Base-by-base conservation (phyloP, 805 yeast species). In the Yamadazyma akitaensis region DNA sequence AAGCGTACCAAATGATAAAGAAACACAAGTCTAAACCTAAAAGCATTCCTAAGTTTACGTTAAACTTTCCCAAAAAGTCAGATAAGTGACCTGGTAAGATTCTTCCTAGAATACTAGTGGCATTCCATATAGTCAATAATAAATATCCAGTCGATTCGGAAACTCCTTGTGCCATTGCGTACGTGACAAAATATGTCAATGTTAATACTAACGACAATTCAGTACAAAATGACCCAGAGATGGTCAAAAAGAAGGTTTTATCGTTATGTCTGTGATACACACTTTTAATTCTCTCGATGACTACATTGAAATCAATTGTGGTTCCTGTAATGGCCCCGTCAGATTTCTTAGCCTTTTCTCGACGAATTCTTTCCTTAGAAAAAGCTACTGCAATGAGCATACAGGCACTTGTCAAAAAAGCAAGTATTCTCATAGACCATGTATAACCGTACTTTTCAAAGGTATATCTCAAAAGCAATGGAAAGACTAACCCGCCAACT, bases 401-500 rank as follows among this genome's bases (percentile, higher is more conserved):
- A 24, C 59, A 62, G 13, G 59, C 68, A 12, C 64, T 55, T 42
- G 62, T 53, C 2, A 60, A 45, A 42, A 65, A 66, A 5, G 67
- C 73, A 41, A 82, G 57, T 12, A 77, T 70, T 38, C 88, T 53
- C 33, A 81, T 72, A 0, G 85, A 72, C 85, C 86, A 82, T 3
- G 65, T 73, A 57, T 70, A 84, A 1, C 87, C 86, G 28, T 76
- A 62, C 5, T 58, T 56, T 1, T 64, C 59, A 50, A 77, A 75
- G 41, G 79, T 57, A n/a, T 67, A 59, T 47, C 76, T 65, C 50
- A 82, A 61, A 53, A 79, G 62, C 38, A 83, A 62, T 1, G 89
- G 87, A 59, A 79, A 77, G 2, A 79, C 57, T 9, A 82, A 68
- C 5, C 89, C 90, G 1, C 88, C 89, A 5, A 81, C 65, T 9